phyloP scores from a whole-genome alignment of 2,329 filamentous ascomycete genomes.

The Xylariaceae sp. region DNA sequence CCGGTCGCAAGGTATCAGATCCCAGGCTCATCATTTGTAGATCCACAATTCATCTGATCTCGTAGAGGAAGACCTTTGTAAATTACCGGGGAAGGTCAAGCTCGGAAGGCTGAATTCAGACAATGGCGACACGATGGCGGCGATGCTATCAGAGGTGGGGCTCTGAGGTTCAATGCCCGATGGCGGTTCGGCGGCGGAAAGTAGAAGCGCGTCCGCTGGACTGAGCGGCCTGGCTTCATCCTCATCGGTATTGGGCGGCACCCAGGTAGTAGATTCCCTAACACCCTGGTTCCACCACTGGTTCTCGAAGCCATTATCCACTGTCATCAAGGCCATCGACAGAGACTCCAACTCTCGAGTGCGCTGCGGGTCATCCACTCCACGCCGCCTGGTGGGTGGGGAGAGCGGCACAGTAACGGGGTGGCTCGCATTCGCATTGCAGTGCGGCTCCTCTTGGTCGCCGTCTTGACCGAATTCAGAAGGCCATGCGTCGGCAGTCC shows the following conservation, averaged over 20 bases:
- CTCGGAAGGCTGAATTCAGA: constrained; percentile 30
- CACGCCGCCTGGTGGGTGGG: constrained; percentile 17
- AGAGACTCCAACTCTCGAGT: constrained; percentile 46
- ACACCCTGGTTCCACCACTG: constrained; percentile 56
- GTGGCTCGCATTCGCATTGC: constrained; percentile 16
- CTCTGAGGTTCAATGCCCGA: constrained; percentile 17
- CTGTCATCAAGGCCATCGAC: constrained; percentile 53
- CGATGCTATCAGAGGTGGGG: constrained; percentile 14
- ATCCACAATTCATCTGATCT: constrained; percentile 43
- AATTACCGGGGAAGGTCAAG: constrained; percentile 18
- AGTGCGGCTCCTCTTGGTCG: constrained; percentile 28
- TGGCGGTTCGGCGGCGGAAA: constrained; percentile 24
- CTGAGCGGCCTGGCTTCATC: constrained; percentile 23
- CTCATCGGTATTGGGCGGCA: constrained; percentile 21
- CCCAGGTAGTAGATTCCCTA: constrained; percentile 27
- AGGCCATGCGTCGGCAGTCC: constrained; percentile 41
- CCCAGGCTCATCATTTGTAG: too few relatives aligned
- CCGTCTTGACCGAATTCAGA: constrained; percentile 21
- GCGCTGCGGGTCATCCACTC: constrained; percentile 34
- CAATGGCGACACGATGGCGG: constrained; percentile 38
- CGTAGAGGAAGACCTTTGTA: constrained; percentile 38
- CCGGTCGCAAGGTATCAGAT: too few relatives aligned
- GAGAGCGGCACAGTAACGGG: constrained; percentile 25
- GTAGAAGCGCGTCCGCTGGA: constrained; percentile 27
- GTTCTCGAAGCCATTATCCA: constrained; percentile 57